phyloP scores from a whole-genome alignment of 257 asterid species.

The Primulina eburnea region DNA sequence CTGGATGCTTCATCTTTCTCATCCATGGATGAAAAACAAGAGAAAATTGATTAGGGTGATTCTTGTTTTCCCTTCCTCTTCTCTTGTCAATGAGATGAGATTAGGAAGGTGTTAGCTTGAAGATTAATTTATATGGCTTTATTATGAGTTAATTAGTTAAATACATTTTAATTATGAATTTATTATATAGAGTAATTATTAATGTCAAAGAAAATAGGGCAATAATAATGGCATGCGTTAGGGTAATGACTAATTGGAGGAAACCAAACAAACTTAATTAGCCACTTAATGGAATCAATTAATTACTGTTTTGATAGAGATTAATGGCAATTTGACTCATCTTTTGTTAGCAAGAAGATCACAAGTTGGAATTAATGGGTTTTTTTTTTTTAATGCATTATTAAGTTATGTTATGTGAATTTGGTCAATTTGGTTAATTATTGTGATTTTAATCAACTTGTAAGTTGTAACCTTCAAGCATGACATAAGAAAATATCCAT shows the following conservation, averaged over 20 bases:
- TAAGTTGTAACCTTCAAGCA: not conserved
- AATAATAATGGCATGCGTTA: conserved; percentile 41
- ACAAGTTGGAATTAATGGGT: not conserved
- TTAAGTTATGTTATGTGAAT: not conserved
- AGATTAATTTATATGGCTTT: conserved; percentile 23
- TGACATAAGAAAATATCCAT: not conserved
- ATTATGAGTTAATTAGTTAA: conserved; percentile 19
- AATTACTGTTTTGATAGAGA: not conserved
- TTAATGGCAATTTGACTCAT: not conserved
- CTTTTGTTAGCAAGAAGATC: not conserved
- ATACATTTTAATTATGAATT: conserved; percentile 39
- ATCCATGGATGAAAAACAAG: conserved; percentile 21
- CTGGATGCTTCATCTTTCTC: conserved; percentile 35
- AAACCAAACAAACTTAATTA: conserved; percentile 28
- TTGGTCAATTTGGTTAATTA: not conserved
- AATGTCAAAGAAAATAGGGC: conserved; percentile 35
- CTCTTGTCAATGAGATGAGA: conserved; percentile 18
- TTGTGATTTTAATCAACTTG: not conserved
- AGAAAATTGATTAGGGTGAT: not conserved
- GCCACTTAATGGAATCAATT: not conserved
- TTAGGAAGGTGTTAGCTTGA: conserved; percentile 25
- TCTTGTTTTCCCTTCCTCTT: not conserved
- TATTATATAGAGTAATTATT: conserved; percentile 31
- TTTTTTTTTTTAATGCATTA: too few relatives aligned
- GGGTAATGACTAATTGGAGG: conserved; percentile 45